A percentile compares a stretch with the other conserved stretches of the same genome.
These are phyloP conservation scores for Plasmodium malariae DNA, from an alignment of 169 alveolate species.

Conservation along the genomic window DNA sequence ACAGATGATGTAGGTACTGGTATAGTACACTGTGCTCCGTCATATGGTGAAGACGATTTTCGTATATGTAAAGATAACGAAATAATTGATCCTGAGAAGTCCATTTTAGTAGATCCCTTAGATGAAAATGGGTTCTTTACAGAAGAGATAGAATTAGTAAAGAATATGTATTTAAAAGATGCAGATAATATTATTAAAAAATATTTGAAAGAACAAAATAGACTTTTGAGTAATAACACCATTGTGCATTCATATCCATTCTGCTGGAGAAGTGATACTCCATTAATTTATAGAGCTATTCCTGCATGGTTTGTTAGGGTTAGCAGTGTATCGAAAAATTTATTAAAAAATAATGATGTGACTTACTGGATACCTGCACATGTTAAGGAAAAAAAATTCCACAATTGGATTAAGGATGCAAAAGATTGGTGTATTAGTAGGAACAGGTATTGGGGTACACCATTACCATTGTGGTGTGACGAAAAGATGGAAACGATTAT, in stretches of 20 bases:
- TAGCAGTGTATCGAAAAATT: constrained; percentile 93
- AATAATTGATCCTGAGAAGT: constrained; percentile 80
- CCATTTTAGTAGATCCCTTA: constrained; percentile 86
- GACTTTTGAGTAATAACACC: constrained; percentile 89
- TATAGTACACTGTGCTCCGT: constrained; percentile 98
- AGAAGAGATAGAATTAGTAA: constrained; percentile 86
- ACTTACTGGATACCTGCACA: constrained; percentile 97
- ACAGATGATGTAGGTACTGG: constrained; percentile 97
- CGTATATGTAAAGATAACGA: constrained; percentile 85
- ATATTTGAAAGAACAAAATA: constrained; percentile 87
- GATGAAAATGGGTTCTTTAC: constrained; percentile 94
- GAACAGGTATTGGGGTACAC: constrained; percentile 99
- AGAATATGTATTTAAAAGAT: constrained; percentile 95
- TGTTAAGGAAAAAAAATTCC: constrained; percentile 98
- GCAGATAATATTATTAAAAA: constrained; percentile 96
- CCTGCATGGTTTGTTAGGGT: constrained; percentile 99
- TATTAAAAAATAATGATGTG: constrained; percentile 91
- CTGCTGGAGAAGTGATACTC: constrained; percentile 99
- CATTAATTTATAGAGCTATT: constrained; percentile 98
- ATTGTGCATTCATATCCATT: constrained; percentile 97
- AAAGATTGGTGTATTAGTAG: constrained; percentile 99
- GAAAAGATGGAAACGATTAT: constrained; percentile 95
- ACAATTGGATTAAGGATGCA: constrained; percentile 99
- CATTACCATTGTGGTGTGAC: constrained; percentile 98
- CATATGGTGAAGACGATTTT: constrained; percentile 97